A percentile compares a stretch with the other conserved stretches of the same genome.
Conservation (phyloP, 768 basidiomycete species). For the Pleurotus citrinopileatus region DNA sequence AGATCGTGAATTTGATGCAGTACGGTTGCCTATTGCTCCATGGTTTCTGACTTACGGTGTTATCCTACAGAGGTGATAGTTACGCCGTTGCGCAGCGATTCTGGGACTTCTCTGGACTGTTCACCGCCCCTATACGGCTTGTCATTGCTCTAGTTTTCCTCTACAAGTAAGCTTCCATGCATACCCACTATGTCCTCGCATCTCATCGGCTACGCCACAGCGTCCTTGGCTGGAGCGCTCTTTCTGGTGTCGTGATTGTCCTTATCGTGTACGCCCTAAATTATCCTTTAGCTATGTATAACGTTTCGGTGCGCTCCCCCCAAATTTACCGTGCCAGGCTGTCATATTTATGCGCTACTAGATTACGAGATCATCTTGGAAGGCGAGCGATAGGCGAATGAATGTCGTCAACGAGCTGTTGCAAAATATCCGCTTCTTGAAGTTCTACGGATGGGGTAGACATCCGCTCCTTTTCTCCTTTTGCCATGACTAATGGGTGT, state of each 20-base stretch:
- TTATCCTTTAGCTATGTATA: conserved; percentile 65
- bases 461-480: too few relatives aligned
- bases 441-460: conserved; percentile 80
- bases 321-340: neutral
- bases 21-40: conserved; percentile 27
- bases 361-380: conserved; percentile 57
- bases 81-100: conserved; percentile 71
- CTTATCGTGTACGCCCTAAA: conserved; percentile 60
- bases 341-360: conserved; percentile 19
- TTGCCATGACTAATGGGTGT: too few relatives aligned
- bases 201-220: conserved; percentile 29
- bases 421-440: conserved; percentile 70
- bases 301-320: conserved; percentile 44
- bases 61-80: conserved; percentile 53
- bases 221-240: conserved; percentile 74
- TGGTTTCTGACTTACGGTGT: conserved; percentile 10
- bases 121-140: conserved; percentile 60
- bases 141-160: conserved; percentile 68
- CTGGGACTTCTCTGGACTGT: conserved; percentile 70
- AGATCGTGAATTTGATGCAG: conserved; percentile 77
- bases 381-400: conserved; percentile 68
- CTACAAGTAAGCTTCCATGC: conserved; percentile 50
- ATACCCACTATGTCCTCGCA: neutral
- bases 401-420: conserved; percentile 72
- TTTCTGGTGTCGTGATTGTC: conserved; percentile 68